Percentiles rank a stretch among this genome's conserved stretches.
phyloP scores from a whole-genome alignment of 108 stramenopile species.

The Cafeteria roenbergensis region DNA sequence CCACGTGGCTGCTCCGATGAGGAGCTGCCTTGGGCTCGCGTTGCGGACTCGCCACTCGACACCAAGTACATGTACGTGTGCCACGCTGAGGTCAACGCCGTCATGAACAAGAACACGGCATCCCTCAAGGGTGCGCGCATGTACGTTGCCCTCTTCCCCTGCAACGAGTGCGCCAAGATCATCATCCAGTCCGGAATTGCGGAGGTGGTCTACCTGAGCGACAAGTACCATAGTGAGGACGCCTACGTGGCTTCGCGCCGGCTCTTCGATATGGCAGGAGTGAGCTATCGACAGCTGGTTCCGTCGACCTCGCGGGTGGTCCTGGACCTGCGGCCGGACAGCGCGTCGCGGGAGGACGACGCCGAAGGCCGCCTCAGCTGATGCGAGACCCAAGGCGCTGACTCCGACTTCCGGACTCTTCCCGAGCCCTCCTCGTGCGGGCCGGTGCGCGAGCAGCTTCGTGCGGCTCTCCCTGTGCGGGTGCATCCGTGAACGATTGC shows the following conservation, averaged over 20 bases:
- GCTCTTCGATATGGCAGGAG: constrained; percentile 71
- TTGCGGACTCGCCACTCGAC: constrained; percentile 38
- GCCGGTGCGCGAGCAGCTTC: no score
- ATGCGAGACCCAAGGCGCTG: no score
- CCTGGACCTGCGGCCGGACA: not conserved
- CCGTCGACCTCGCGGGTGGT: not conserved
- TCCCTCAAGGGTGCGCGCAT: constrained; percentile 24
- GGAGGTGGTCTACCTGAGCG: constrained; percentile 82
- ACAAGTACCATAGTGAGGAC: constrained; percentile 74
- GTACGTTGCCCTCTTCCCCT: constrained; percentile 77
- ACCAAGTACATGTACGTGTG: constrained; percentile 78
- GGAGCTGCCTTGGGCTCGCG: constrained; percentile 61
- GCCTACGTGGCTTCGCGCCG: constrained; percentile 69
- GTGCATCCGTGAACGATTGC: no score
- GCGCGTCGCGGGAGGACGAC: no score
- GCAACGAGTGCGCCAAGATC: constrained; percentile 87
- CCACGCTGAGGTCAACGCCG: constrained; percentile 90
- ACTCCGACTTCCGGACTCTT: no score
- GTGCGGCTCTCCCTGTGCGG: no score
- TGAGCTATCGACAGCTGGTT: constrained; percentile 11
- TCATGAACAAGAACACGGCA: constrained; percentile 75
- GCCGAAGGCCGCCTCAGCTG: no score
- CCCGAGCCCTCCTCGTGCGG: no score
- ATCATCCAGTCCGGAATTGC: constrained; percentile 86
- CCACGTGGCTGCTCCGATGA: constrained; percentile 76